Percentiles rank a stretch among this genome's conserved stretches.
Evolutionary conservation across 2,329 filamentous ascomycete species (phyloP).

Genomic region (Alternaria alternata): DNA sequence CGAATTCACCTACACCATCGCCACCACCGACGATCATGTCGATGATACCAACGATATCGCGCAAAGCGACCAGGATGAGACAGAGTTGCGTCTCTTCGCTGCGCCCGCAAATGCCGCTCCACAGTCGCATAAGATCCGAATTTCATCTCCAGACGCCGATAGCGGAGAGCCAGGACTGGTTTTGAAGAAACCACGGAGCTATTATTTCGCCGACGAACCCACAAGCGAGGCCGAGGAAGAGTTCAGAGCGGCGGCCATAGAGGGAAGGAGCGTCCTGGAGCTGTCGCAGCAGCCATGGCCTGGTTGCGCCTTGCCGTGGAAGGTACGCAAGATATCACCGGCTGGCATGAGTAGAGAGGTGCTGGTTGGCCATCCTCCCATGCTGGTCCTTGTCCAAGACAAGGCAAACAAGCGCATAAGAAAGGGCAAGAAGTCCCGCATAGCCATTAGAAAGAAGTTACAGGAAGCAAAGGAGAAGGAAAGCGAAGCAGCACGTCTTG

Average conservation of each 20-base stretch:
- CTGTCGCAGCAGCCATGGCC: constrained; percentile 45
- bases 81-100: constrained; percentile 48
- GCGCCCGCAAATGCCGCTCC: constrained; percentile 30
- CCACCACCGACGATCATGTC: background rate
- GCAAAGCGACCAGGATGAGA: constrained; percentile 38
- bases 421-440: constrained; percentile 48
- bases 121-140: constrained; percentile 40
- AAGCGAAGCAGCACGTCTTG: constrained; percentile 33
- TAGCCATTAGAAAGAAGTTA: constrained; percentile 45
- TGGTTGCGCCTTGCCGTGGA: constrained; percentile 48
- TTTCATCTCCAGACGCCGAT: constrained; percentile 40
- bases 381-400: constrained; percentile 31
- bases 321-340: constrained; percentile 41
- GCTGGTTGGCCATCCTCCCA: constrained; percentile 39
- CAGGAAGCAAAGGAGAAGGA: constrained; percentile 36
- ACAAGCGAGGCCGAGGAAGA: constrained; percentile 33
- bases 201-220: constrained; percentile 46
- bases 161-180: constrained; percentile 38
- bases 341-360: constrained; percentile 42
- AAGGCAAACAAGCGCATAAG: constrained; percentile 36
- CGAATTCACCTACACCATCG: constrained; percentile 36
- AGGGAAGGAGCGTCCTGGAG: constrained; percentile 38
- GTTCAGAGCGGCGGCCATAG: constrained; percentile 38
- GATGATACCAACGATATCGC: constrained; percentile 11
- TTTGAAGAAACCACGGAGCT: constrained; percentile 41